Evolutionary conservation across 2,329 filamentous ascomycete species (phyloP), one percentile per base, ranked within the genome.

Genomic region (Clarireedia monteithiana): DNA sequence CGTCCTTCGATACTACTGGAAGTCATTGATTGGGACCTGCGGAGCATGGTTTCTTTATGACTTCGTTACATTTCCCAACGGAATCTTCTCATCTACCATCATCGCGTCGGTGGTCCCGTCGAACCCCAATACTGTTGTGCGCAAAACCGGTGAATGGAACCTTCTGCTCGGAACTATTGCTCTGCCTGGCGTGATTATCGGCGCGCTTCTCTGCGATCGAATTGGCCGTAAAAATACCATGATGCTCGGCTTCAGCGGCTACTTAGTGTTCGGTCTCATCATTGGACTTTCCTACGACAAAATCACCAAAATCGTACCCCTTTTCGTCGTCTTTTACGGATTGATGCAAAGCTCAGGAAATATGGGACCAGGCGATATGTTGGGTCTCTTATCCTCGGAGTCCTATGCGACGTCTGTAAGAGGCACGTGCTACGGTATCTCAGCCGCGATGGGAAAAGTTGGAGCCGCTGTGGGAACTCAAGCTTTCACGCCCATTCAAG

Each of bases 1-100:
- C 0, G 72, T 80, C 5, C 39, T 78, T 9, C 71, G 70, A 20
- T 81, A 75, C 63, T 82, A 82, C 67, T 82, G 79, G 78, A 77
- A 73, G 62, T 69, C 74, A 2, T 66, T 83, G 10, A 68, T 77
- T 34, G 77, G 80, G 3, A 78, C 78, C 3, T 76, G 71, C 47
- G 71, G 74, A 10, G 76, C 77, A 34, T 80, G 76, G 74, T 80
- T 80, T 62, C 71, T 79, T 7, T 77, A 77, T 58, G 74, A 78
- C 60, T 78, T 73, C 57, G 70, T 59, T 15, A 62, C 58, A 6
- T 73, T 73, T 48, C 75, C 74, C 0, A 76, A 76, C 52, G 73
- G 72, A 2, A 68, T 77, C 12, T 76, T 77, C 62, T 71, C 69
- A 4, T 73, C 71, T 2, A 75, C 74, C 2, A 76, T 77, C 53